Base-by-base conservation (phyloP, 495 filamentous ascomycete genomes). In the Lichenothelia convexa region DNA sequence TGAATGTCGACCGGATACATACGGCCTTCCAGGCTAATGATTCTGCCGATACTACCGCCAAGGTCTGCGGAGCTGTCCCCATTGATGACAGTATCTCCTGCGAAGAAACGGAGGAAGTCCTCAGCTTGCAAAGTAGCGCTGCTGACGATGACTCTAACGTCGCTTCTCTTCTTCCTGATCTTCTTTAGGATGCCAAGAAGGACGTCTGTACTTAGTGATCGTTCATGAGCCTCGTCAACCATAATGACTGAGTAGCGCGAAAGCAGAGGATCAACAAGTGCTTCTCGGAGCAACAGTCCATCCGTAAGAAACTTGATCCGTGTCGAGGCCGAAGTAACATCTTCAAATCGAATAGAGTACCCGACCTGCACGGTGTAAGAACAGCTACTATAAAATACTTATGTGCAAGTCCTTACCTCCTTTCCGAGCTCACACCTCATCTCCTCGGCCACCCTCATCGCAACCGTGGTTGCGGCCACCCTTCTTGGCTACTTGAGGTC, bases 141-240 rank as follows among this genome's bases (percentile, higher is more conserved):
- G 53, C 84, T 93, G 49, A 95, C 71, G 20, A 99, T 71, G 40
- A 99, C 80, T 6, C 86, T 68, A 27, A 95, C 60, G 31, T 94
- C 87, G 21, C 78, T 67, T 21, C 89, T 67, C 56, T 70, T 75
- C 55, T 73, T 85, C 38, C 71, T 57, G 43, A 99, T 89, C 54
- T 95, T 95, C 60, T 93, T 95, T 27, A 99, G 51, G n/a, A 94
- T 62, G 0, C 89, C 86, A 24, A 99, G 71, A 4, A 99, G 68
- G 24, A 99, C 71, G 47, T 99, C 89, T 5, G 86, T 86, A 57
- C 86, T 92, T 38, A 99, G 67, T 41, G 83, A 92, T 36, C 91
- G 71, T 56, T 99, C 89, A 57, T 99, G 89, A 19, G 91, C 91
- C 54, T 99, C 89, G 50, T 99, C 89, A 17, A 99, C 78, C 87